Conservation (phyloP, 352 stramenopile species). For the Pythium grandisporangium region DNA sequence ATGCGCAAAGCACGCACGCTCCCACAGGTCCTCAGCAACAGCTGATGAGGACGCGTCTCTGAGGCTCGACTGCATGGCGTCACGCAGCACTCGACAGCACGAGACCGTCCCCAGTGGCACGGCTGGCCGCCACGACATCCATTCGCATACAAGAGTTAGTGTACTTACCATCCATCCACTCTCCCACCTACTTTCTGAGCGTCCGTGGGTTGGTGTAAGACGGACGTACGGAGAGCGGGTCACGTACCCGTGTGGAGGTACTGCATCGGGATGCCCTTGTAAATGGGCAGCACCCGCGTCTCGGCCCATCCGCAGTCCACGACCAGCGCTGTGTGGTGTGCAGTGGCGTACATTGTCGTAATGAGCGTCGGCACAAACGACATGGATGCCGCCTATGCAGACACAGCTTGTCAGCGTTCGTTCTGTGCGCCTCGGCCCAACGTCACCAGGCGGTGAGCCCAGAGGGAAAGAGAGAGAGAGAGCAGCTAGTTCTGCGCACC, state of each 20-base stretch:
- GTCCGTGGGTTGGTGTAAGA: too few species aligned
- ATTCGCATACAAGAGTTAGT: too few species aligned
- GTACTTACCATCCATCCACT: too few species aligned
- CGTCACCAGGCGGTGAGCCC: too few species aligned
- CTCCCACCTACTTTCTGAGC: too few species aligned
- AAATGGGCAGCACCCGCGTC: constrained; percentile 66
- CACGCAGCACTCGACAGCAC: constrained; percentile 26
- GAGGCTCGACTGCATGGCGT: too few species aligned
- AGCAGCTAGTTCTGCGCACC: constrained; percentile 7
- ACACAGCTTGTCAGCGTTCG: neutral
- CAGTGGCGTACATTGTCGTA: constrained; percentile 57
- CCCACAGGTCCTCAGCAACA: constrained; percentile 58
- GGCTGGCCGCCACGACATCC: too few species aligned
- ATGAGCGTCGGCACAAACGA: constrained; percentile 59
- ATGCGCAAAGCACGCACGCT: constrained; percentile 69
- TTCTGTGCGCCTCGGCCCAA: neutral
- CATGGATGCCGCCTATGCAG: constrained; percentile 35
- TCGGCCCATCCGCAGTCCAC: constrained; percentile 73
- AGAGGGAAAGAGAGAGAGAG: too few species aligned
- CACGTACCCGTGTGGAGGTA: constrained; percentile 54
- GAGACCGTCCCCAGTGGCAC: constrained; percentile 27
- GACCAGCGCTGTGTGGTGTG: constrained; percentile 66
- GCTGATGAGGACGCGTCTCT: too few species aligned
- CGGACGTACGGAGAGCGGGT: too few species aligned
- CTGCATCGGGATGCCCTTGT: constrained; percentile 72